Evolutionary conservation across 352 stramenopile genomes (phyloP).

Genomic region (Aphanomyces stellatus): DNA sequence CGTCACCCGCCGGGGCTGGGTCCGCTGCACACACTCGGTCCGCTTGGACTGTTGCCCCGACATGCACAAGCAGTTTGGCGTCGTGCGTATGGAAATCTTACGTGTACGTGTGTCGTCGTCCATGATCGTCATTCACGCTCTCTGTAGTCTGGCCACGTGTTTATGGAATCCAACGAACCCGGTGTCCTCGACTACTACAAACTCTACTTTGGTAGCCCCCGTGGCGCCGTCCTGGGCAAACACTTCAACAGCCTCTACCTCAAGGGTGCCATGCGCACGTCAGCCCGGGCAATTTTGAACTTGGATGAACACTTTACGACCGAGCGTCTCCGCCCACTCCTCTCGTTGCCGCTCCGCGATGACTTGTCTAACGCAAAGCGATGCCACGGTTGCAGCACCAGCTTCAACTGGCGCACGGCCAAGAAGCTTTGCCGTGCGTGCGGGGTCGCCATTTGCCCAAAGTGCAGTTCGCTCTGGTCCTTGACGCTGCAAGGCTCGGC

Average conservation of each 20-base stretch:
- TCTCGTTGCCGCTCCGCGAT: background rate
- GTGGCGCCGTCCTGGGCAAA: background rate
- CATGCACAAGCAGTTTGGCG: background rate
- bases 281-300: background rate
- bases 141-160: background rate
- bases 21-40: constrained; percentile 26
- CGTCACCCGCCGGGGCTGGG: background rate
- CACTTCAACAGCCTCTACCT: background rate
- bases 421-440: background rate
- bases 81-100: background rate
- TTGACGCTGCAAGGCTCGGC: background rate
- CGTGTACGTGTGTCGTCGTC: background rate
- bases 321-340: background rate
- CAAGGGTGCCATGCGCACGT: background rate
- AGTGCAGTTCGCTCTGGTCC: background rate
- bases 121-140: background rate
- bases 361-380: background rate
- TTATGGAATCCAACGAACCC: background rate
- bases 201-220: background rate
- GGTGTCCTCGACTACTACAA: background rate
- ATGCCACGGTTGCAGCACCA: background rate
- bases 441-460: background rate
- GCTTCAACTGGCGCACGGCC: background rate
- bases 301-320: constrained; percentile 3
- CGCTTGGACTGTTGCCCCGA: constrained; percentile 13